These are phyloP conservation scores for Tanozyma kutaoensis DNA, from an alignment of 805 yeast genomes.

Conservation along the genomic window DNA sequence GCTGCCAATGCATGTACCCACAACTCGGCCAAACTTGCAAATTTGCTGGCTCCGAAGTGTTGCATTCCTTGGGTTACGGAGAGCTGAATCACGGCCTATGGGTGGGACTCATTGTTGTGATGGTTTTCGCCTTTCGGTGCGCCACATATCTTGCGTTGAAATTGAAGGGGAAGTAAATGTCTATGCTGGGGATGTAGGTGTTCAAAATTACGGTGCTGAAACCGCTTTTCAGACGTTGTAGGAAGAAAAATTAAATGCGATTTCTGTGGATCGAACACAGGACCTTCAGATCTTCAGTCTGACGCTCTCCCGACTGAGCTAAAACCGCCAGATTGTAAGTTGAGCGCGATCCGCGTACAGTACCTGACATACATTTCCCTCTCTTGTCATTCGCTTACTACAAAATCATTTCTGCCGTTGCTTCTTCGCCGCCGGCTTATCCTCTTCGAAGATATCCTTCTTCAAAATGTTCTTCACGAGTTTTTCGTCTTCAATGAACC, in stretches of 20 bases:
- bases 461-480: conserved; percentile 46
- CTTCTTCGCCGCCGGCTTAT: too few relatives aligned
- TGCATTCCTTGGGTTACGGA: conserved; percentile 16
- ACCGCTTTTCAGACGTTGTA: too few relatives aligned
- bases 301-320: conserved; percentile 22
- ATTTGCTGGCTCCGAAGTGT: conserved; percentile 19
- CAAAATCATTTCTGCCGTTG: too few relatives aligned
- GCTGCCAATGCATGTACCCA: conserved; percentile 23
- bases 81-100: conserved; percentile 15
- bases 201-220: too few relatives aligned
- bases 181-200: too few relatives aligned
- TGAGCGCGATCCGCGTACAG: too few relatives aligned
- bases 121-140: conserved; percentile 15
- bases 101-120: conserved; percentile 18
- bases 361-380: too few relatives aligned
- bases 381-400: too few relatives aligned
- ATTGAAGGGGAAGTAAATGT: neutral
- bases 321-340: too few relatives aligned
- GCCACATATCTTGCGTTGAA: conserved; percentile 11
- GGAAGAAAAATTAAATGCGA: too few relatives aligned
- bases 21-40: conserved; percentile 13
- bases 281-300: conserved; percentile 52
- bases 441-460: conserved; percentile 16
- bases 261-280: conserved; percentile 80
- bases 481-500: conserved; percentile 44